Percentiles rank a stretch among this genome's conserved stretches.
These are phyloP conservation scores for Fraxinus xanthoxyloides DNA, from an alignment of 305 asterid genomes.

Conservation along the genomic window DNA sequence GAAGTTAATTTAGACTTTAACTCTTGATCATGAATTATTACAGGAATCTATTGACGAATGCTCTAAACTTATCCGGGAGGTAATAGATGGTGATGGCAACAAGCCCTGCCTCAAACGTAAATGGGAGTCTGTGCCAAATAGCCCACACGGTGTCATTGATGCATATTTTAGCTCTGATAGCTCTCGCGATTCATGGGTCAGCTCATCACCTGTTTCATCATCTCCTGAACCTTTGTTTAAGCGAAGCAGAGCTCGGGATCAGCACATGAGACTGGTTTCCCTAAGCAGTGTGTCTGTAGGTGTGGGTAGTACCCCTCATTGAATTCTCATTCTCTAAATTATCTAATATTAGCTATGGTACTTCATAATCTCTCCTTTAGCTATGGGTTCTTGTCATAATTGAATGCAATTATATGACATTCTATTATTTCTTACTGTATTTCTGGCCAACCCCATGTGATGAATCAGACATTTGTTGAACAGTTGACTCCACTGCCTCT, in stretches of 20 bases:
- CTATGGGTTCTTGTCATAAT: slow-evolving; percentile 39
- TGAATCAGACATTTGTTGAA: slow-evolving; percentile 35
- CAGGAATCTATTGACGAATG: slow-evolving; percentile 53
- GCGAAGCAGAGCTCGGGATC: slow-evolving; percentile 61
- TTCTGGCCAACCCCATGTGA: slow-evolving; percentile 47
- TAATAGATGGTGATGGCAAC: slow-evolving; percentile 18
- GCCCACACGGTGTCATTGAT: slow-evolving; percentile 50
- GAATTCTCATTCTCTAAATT: slow-evolving; percentile 36
- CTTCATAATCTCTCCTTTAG: slow-evolving; percentile 40
- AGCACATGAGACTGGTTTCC: slow-evolving; percentile 51
- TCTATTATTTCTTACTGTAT: slow-evolving; percentile 36
- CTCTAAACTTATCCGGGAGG: slow-evolving; percentile 31
- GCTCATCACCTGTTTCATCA: slow-evolving; percentile 25
- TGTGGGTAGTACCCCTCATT: slow-evolving; percentile 38
- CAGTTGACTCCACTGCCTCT: slow-evolving; percentile 42
- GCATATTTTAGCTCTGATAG: slow-evolving; percentile 47
- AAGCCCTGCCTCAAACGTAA: slow-evolving; percentile 37
- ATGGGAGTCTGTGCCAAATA: slow-evolving; percentile 29
- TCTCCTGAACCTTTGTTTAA: slow-evolving; percentile 63
- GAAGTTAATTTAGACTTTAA: not conserved
- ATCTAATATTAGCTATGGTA: slow-evolving; percentile 47
- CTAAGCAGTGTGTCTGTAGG: slow-evolving; percentile 39
- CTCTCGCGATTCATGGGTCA: slow-evolving; percentile 46
- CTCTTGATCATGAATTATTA: slow-evolving; percentile 20
- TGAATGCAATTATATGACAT: slow-evolving; percentile 42